phyloP scores from a whole-genome alignment of 129 eudicot genomes.

The Centrapalus pauciflorus region DNA sequence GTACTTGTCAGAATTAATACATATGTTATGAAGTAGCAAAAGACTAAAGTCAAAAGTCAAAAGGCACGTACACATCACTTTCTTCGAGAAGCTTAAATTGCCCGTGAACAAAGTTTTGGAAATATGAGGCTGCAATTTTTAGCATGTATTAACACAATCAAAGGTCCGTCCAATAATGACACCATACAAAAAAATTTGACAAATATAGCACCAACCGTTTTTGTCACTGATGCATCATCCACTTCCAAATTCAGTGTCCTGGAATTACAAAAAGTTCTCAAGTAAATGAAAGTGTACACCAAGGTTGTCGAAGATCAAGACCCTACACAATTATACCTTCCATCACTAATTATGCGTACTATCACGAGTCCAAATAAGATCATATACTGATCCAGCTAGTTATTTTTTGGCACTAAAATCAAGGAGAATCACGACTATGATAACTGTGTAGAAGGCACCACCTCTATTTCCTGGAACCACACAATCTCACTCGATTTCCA shows the following conservation, averaged over 20 bases:
- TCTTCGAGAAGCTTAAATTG: constrained; percentile 57
- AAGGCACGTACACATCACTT: constrained; percentile 61
- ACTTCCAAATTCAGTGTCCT: constrained; percentile 54
- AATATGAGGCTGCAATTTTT: constrained; percentile 56
- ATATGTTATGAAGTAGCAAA: neutral
- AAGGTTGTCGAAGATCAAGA: too few species aligned
- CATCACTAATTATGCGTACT: too few species aligned
- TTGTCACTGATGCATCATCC: constrained; percentile 54
- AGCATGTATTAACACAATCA: neutral
- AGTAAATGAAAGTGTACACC: too few species aligned
- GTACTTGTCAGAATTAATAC: neutral
- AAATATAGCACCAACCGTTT: constrained; percentile 51
- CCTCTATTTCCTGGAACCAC: too few species aligned
- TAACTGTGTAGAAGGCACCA: too few species aligned
- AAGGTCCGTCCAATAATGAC: neutral
- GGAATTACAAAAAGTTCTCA: constrained; percentile 2
- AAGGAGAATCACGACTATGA: too few species aligned
- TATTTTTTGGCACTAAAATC: too few species aligned
- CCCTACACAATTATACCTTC: too few species aligned
- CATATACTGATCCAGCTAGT: too few species aligned
- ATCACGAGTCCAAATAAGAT: too few species aligned
- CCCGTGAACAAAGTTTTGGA: constrained; percentile 88
- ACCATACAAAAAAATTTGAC: neutral
- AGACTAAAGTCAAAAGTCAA: too few species aligned
- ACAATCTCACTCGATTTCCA: too few species aligned